A percentile compares a stretch with the other conserved stretches of the same genome.
phyloP scores from a whole-genome alignment of 164 flowering plant genomes.

The Aristolochia fimbriata region DNA sequence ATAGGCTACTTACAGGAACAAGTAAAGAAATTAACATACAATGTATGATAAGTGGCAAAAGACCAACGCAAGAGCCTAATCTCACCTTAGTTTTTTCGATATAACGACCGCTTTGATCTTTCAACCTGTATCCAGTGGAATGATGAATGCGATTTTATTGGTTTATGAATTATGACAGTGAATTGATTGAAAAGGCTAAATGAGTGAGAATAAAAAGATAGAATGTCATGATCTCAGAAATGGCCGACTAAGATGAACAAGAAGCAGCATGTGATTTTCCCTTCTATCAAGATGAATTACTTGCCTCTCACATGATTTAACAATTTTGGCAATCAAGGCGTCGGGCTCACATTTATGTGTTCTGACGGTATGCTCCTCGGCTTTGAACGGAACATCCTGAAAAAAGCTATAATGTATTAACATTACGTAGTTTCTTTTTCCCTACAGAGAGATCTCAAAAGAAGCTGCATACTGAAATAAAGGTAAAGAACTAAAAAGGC shows the following conservation, averaged over 20 bases:
- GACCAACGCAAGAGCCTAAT: neutral
- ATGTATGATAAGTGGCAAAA: neutral
- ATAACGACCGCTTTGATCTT: conserved; percentile 64
- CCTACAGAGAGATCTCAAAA: neutral
- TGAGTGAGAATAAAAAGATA: too few relatives aligned
- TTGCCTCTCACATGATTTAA: conserved; percentile 74
- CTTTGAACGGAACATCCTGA: conserved; percentile 87
- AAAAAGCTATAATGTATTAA: neutral
- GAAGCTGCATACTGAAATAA: neutral
- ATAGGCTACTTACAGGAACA: conserved; percentile 44
- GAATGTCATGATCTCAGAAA: too few relatives aligned
- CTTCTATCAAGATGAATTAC: conserved; percentile 12
- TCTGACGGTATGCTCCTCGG: conserved; percentile 55
- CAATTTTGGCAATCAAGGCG: conserved; percentile 61
- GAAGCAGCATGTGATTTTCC: too few relatives aligned
- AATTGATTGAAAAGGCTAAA: too few relatives aligned
- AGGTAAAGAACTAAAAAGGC: neutral
- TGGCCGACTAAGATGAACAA: too few relatives aligned
- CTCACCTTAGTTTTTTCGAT: conserved; percentile 68
- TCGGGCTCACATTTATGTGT: conserved; percentile 81
- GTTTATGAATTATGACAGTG: too few relatives aligned
- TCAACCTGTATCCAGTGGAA: conserved; percentile 39
- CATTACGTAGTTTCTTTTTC: too few relatives aligned
- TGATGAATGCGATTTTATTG: neutral
- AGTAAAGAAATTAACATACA: neutral